phyloP scores from a whole-genome alignment of 202 grass and related monocot species.

The Musa balbisiana region DNA sequence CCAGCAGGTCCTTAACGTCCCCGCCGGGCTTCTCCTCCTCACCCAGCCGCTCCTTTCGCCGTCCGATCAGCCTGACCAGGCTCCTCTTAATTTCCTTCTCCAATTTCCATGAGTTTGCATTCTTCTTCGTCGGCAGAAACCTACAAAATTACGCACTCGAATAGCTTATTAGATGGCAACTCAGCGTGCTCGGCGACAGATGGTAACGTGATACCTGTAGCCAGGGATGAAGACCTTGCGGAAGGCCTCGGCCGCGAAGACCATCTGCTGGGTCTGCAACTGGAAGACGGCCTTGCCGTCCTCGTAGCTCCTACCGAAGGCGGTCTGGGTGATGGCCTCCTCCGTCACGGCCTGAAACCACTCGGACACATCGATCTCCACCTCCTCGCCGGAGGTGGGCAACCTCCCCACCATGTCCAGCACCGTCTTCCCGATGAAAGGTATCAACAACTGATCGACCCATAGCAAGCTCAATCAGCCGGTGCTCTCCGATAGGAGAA shows the following conservation, averaged over 20 bases:
- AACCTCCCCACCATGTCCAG: conserved; percentile 47
- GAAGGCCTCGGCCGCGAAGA: conserved; percentile 84
- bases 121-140: conserved; percentile 95
- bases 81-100: conserved; percentile 91
- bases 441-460: conserved; percentile 53
- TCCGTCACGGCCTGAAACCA: conserved; percentile 95
- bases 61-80: conserved; percentile 58
- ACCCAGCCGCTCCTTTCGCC: conserved; percentile 38
- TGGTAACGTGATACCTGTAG: conserved; percentile 52
- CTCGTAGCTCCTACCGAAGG: conserved; percentile 87
- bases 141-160: conserved; percentile 17
- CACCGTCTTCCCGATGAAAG: conserved; percentile 58
- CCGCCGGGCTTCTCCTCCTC: conserved; percentile 32
- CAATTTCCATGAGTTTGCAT: conserved; percentile 91
- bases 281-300: conserved; percentile 85
- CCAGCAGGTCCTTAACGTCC: conserved; percentile 62
- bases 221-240: conserved; percentile 97
- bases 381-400: conserved; percentile 40
- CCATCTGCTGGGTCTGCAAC: conserved; percentile 89
- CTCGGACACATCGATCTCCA: conserved; percentile 95
- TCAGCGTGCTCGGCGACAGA: not conserved
- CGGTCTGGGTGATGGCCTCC: conserved; percentile 89
- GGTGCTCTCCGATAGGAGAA: no score
- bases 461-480: not conserved
- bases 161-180: not conserved